phyloP scores from a whole-genome alignment of 1,284 basidiomycete species.

The Heliocybe sulcata region DNA sequence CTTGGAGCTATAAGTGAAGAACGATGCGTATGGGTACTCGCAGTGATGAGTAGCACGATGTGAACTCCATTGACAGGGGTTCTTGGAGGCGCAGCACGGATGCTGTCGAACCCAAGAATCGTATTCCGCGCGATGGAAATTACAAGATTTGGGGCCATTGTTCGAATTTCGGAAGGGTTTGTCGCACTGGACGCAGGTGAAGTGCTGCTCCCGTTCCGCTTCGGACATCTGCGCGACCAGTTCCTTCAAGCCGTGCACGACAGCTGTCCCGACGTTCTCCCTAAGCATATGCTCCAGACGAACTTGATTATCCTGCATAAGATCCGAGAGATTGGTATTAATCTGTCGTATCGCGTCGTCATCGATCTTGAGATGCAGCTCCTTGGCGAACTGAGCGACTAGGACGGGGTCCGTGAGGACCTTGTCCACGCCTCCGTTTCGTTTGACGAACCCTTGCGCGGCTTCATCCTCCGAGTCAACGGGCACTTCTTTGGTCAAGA shows the following conservation, averaged over 20 bases:
- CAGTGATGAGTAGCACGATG: neutral
- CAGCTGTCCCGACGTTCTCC: constrained; percentile 21
- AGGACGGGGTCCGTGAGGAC: constrained; percentile 24
- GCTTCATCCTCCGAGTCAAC: constrained; percentile 26
- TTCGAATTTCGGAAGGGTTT: constrained; percentile 23
- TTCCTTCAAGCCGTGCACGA: constrained; percentile 25
- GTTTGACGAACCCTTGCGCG: constrained; percentile 22
- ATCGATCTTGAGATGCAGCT: constrained; percentile 25
- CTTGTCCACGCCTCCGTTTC: constrained; percentile 25
- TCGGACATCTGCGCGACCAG: constrained; percentile 23
- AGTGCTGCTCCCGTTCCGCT: constrained; percentile 25
- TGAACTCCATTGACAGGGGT: neutral
- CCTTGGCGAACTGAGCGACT: constrained; percentile 26
- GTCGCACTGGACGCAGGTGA: constrained; percentile 29
- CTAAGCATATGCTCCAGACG: constrained; percentile 24
- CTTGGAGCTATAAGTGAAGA: neutral
- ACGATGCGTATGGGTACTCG: neutral
- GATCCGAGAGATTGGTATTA: constrained; percentile 22
- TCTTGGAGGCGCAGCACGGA: neutral
- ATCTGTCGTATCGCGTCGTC: constrained; percentile 28
- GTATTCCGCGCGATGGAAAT: constrained; percentile 26
- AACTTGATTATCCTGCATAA: constrained; percentile 21
- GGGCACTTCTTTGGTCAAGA: constrained; percentile 24
- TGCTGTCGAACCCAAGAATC: constrained; percentile 19
- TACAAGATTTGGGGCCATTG: constrained; percentile 28